Evolutionary conservation across 768 basidiomycete species (phyloP), one percentile per base, ranked within the genome.

Genomic region (Boletus pseudopeckii): DNA sequence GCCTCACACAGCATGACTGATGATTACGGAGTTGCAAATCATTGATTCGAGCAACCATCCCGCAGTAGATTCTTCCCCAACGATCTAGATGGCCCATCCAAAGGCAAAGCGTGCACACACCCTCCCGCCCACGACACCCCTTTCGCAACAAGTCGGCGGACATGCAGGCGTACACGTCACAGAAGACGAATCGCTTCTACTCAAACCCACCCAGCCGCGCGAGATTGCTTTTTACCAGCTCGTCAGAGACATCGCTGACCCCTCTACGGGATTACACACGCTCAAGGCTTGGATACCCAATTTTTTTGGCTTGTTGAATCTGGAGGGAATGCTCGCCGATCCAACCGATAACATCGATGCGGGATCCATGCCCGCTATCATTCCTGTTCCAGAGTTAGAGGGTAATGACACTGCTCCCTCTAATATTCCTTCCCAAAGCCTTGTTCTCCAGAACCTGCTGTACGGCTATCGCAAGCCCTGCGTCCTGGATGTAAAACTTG

Each of bases 401-500:
- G 82, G 80, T 78, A 32, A 44, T 9, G 45, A 24, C 2, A 4
- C 15, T 6, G 24, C 34, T 18, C 15, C 20, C 6, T 43, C 46
- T 6, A 32, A 49, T 17, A 20, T 20, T 20, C 24, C 53, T 1
- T 59, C 59, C 76, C 84, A 94, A 76, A 85, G 82, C 54, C 74
- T 96, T 49, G 91, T 96, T 30, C 72, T 99, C 4, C 87, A 95
- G 72, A 98, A 99, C 68, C 73, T 94, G 13, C 72, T 88, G 2
- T 71, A 86, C 59, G 65, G 77, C 1, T 98, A 94, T 74, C 61
- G 71, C 34, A 87, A 84, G 66, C 95, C 95, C 7, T 92, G 90
- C 60, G 80, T 97, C 53, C 75, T 98, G 28, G 96, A 99, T 67
- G 78, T 93, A 66, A 99, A 98, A 70, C 86, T 98, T 15, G 97